These are phyloP conservation scores for Solanum arcanum DNA, from an alignment of 257 asterid genomes.

Conservation along the genomic window DNA sequence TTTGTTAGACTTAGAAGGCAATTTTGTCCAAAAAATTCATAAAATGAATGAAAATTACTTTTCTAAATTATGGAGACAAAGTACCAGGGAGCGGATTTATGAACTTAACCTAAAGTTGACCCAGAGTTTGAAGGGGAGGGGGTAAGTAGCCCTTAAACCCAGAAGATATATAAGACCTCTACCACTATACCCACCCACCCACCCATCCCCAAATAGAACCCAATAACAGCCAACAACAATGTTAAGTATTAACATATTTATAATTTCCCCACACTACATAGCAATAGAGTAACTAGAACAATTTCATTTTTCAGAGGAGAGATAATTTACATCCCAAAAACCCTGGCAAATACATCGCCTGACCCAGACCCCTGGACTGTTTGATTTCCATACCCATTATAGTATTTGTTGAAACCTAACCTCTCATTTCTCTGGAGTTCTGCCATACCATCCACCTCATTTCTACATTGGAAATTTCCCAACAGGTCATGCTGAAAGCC, in stretches of 20 bases:
- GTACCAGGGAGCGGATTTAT: neutral
- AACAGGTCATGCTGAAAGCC: conserved; percentile 27
- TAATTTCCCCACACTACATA: neutral
- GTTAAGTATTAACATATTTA: neutral
- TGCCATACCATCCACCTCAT: conserved; percentile 24
- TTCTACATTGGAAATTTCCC: conserved; percentile 38
- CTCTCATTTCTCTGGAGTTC: conserved; percentile 55
- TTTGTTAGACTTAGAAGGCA: neutral
- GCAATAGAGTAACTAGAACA: neutral
- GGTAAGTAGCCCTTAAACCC: neutral
- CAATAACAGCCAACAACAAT: neutral
- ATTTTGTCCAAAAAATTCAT: neutral
- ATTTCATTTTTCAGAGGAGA: neutral
- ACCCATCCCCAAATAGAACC: neutral
- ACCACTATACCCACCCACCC: neutral
- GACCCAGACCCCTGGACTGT: conserved; percentile 41
- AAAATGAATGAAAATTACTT: neutral
- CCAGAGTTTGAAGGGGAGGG: neutral
- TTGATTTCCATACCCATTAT: conserved; percentile 53
- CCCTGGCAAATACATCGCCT: conserved; percentile 57
- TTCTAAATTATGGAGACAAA: neutral
- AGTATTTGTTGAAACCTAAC: conserved; percentile 40
- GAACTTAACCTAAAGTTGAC: neutral
- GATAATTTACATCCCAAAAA: conserved; percentile 43
- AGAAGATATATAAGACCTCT: neutral